phyloP scores from a whole-genome alignment of 1,139 yeast species.

The Geotrichum histeridarum region DNA sequence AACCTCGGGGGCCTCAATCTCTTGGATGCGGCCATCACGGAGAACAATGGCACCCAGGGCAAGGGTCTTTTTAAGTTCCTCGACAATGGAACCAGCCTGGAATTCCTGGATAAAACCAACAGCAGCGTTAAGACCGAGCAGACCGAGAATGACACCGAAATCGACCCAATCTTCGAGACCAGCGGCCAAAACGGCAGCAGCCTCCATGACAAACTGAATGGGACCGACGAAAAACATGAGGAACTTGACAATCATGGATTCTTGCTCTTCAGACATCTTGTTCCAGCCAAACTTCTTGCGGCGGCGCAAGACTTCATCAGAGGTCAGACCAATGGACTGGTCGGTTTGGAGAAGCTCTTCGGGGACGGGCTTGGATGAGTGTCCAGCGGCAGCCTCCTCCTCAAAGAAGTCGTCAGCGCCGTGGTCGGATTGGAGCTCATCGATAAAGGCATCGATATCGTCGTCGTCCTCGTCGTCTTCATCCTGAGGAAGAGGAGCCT shows the following conservation, averaged over 20 bases:
- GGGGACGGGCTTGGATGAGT: constrained; percentile 64
- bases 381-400: constrained; percentile 41
- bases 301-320: constrained; percentile 79
- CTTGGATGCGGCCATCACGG: constrained; percentile 60
- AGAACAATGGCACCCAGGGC: constrained; percentile 54
- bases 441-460: constrained; percentile 83
- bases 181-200: constrained; percentile 95
- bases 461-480: constrained; percentile 70
- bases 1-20: constrained; percentile 61
- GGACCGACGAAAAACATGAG: constrained; percentile 95
- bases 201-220: constrained; percentile 97
- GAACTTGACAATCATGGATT: constrained; percentile 77
- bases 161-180: constrained; percentile 99
- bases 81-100: constrained; percentile 50
- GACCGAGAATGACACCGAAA: constrained; percentile 94
- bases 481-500: constrained; percentile 42
- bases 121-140: constrained; percentile 79
- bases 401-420: constrained; percentile 57
- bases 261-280: constrained; percentile 92
- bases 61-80: constrained; percentile 42
- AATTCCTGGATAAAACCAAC: constrained; percentile 97
- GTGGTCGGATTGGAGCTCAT: constrained; percentile 81
- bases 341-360: constrained; percentile 87
- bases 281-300: constrained; percentile 91
- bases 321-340: constrained; percentile 71